Percentiles rank a stretch among this genome's conserved stretches.
Evolutionary conservation across 169 alveolate species (phyloP).

Genomic region (Cryptosporidium viatorum): DNA sequence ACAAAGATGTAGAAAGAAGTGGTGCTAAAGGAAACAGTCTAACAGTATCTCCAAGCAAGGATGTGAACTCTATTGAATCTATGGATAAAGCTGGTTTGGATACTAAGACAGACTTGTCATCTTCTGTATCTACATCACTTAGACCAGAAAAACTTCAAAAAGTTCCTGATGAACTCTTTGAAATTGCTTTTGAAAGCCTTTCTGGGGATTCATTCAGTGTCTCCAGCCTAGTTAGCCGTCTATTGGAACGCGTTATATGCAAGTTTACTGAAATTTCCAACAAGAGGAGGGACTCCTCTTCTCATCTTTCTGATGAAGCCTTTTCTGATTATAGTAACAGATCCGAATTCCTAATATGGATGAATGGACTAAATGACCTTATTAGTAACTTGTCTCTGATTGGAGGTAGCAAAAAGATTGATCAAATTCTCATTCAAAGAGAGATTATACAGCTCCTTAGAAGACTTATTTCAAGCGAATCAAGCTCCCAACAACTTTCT

Average conservation of each 20-base stretch:
- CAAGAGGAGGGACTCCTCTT: not conserved
- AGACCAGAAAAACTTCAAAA: conserved; percentile 5
- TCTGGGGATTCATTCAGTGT: not conserved
- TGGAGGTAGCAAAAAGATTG: conserved; percentile 32
- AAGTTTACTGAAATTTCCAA: conserved; percentile 5
- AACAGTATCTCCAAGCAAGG: not conserved
- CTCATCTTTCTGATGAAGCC: not conserved
- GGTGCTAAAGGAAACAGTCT: not conserved
- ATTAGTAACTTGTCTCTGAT: conserved; percentile 15
- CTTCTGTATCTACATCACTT: not conserved
- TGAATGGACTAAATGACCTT: conserved; percentile 27
- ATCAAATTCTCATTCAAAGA: not conserved
- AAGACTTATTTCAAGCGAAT: conserved; percentile 1
- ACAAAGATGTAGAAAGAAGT: not conserved
- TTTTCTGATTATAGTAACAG: not conserved
- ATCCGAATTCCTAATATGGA: not conserved
- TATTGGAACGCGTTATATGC: conserved; percentile 12
- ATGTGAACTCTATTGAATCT: not conserved
- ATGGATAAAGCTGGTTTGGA: not conserved
- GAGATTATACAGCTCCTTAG: conserved; percentile 9
- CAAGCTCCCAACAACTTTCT: conserved; percentile 8
- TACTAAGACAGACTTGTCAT: not conserved
- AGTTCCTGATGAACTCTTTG: conserved; percentile 38
- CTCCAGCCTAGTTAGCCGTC: conserved; percentile 4
- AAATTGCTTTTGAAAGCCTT: not conserved